Base-by-base conservation (phyloP, 768 basidiomycete genomes). In the Termitomyces heimii region DNA sequence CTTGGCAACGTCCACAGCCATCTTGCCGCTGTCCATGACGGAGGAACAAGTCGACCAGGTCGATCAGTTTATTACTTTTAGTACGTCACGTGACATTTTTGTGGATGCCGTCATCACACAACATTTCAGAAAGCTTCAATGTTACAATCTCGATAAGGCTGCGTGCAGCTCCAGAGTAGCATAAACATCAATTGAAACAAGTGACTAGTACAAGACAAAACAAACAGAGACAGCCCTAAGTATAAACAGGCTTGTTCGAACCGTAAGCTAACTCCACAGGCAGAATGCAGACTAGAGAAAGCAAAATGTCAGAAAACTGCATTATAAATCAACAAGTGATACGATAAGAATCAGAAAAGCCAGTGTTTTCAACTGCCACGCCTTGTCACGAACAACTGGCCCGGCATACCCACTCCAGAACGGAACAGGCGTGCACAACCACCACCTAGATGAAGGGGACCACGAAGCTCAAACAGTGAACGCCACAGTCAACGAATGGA, bases 401-500 rank as follows among this genome's bases (percentile, higher is more conserved):
- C 74, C 79, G 70, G 66, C 71, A 67, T 66, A 66, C 60, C 70
- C 58, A 63, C 69, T 67, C 74, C 84, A 85, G 73, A 73, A 85
- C 84, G 82, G 70, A 61, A 66, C 43, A 67, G 56, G 63, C 59
- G 62, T 66, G 72, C 72, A 73, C 70, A 35, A 69, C 74, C 69
- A 71, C 54, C 65, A 60, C 60, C 57, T 34, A 63, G 62, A 63
- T 57, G 69, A 65, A 71, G 73, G 74, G 69, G 75, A 71, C 70
- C 65, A 61, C 53, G 62, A 63, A 57, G 63, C 64, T 66, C 67
- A 62, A 63, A 70, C 65, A 67, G 66, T 60, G 60, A 67, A 61
- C 68, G 68, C 71, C 74, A 73, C 70, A 70, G 75, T 88, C 86
- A 86, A 88, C 77, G 86, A 88, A 88, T 88, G 86, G 86, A 88